Base-by-base conservation (phyloP, 306 rosid species). In the Macrotyloma uniflorum region DNA sequence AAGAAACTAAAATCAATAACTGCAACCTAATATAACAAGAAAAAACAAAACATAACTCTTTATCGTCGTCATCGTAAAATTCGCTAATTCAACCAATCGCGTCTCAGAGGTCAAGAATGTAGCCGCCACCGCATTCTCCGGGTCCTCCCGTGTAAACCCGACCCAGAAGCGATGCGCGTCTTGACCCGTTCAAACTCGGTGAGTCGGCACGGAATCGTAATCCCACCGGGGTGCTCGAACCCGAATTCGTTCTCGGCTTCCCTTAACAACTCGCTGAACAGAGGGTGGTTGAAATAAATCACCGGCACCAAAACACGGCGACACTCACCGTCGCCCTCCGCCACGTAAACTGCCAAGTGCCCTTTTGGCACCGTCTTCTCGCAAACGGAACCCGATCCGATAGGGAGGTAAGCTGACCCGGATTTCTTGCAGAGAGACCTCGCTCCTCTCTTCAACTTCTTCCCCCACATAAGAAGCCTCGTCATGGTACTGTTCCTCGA, bases 231-330 rank as follows among this genome's bases (percentile, higher is more conserved):
- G 70, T 93, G 99, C 1, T 86, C 66, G 53, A 74, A 93, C 74
- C 99, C 99, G 68, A 82, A 95, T 79, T 93, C 91, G 19, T 84
- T 9, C 85, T 95, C 98, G 1, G 99, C 83, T 35, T 93, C 97
- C 49, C 71, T 87, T 35, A 95, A 73, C 59, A 95, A 88, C 40
- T 86, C 88, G 10, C 94, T 83, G 23, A 95, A 95, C 68, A 95
- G 76, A 0, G 98, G 99, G 57, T 95, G 99, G 82, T 93, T 95
- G 38, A 88, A 93, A 84, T 93, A 95, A 7, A 95, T 83, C 79
- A 93, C 97, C 3, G 99, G 99, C 61, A 95, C 94, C 82, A 93
- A n/a, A 3, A 91, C 97, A 0, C 99, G 84, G 49, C 70, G 90
- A 63, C 84, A 90, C 70, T 88, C 97, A 10, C 91, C 94, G 83